Base-by-base conservation (phyloP, 2,329 filamentous ascomycete genomes). In the Chrysosporium queenslandicum region DNA sequence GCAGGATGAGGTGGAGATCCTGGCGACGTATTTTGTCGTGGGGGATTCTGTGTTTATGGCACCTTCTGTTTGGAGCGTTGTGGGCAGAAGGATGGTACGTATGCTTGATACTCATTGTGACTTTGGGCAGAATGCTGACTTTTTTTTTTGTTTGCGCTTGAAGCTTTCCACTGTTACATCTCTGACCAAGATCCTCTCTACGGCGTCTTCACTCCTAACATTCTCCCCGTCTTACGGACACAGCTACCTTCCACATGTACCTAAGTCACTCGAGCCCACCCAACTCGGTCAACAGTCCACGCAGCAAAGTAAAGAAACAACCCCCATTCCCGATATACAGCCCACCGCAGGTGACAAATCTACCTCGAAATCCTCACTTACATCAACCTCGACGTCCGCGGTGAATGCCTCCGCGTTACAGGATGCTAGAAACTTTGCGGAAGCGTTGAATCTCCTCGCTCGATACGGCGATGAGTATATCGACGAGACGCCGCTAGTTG, bases 401-500 rank as follows among this genome's bases (percentile, higher is more conserved):
- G 27, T 56, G 42, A 45, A 46, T 32, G 30, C 52, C 4, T 42
- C 53, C 16, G 53, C 47, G 8, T 43, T 63, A 18, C 65, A 69
- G 37, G 68, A 72, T 54, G 65, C 65, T 6, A 67, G 67, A 32
- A 71, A 63, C n/a, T 61, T 75, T 2, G 66, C 66, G 16, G 70
- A 76, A 18, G 76, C 77, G 7, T 71, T 80, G 49, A 66, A 63
- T 32, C 69, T 82, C 30, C 73, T 75, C 21, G 67, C 76, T 11
- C 67, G 68, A 6, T 81, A 78, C 60, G 77, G 74, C 12, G 74
- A 80, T 57, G 80, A 83, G 56, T 83, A 74, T 66, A 79, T 79
- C 70, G 81, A 84, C 62, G 80, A 83, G 59, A 81, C 77, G 55
- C 79, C 81, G 0, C 66, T 84, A 12, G 69, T 76, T 6, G 81